A percentile compares a stretch with the other conserved stretches of the same genome.
Evolutionary conservation across 2,329 filamentous ascomycete genomes (phyloP).

Genomic region (Ceratocystis huliohia): DNA sequence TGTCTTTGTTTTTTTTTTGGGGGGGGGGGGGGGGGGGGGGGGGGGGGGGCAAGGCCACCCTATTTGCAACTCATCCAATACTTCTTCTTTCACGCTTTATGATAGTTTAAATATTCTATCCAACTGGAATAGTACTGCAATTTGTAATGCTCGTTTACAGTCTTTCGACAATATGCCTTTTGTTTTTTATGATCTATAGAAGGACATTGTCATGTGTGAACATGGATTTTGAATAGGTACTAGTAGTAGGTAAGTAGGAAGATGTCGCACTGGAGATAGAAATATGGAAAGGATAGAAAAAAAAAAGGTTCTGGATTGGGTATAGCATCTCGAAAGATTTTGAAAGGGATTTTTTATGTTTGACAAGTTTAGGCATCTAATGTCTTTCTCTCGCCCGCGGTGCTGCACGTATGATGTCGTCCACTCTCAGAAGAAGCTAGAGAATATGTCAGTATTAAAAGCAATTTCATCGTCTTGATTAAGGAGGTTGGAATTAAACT

Average conservation of each 20-base stretch:
- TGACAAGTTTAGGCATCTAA: conserved; percentile 32
- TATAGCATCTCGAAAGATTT: not conserved
- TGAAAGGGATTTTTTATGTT: conserved; percentile 28
- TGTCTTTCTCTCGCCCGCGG: conserved; percentile 70
- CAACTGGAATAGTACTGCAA: not conserved
- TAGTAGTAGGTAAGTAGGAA: not conserved
- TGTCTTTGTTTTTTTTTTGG: too few relatives aligned
- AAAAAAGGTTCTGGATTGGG: conserved; percentile 11
- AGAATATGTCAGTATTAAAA: conserved; percentile 23
- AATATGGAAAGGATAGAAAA: conserved; percentile 2
- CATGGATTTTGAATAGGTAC: not conserved
- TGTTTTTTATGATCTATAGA: conserved; percentile 20
- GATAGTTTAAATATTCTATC: not conserved
- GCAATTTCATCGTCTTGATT: not conserved
- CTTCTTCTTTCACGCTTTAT: not conserved
- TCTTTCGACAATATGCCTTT: conserved; percentile 16
- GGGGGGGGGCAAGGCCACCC: too few relatives aligned
- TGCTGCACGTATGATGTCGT: conserved; percentile 93
- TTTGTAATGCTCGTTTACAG: conserved; percentile 11
- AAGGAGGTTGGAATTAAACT: not conserved
- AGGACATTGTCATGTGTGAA: conserved; percentile 4
- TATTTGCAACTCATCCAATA: not conserved
- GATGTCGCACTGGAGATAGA: not conserved
- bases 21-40: too few relatives aligned
- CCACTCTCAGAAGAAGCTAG: conserved; percentile 81